A percentile compares a stretch with the other conserved stretches of the same genome.
These are phyloP conservation scores for Irpex rosettiformis DNA, from an alignment of 1,284 basidiomycete genomes.

Conservation along the genomic window DNA sequence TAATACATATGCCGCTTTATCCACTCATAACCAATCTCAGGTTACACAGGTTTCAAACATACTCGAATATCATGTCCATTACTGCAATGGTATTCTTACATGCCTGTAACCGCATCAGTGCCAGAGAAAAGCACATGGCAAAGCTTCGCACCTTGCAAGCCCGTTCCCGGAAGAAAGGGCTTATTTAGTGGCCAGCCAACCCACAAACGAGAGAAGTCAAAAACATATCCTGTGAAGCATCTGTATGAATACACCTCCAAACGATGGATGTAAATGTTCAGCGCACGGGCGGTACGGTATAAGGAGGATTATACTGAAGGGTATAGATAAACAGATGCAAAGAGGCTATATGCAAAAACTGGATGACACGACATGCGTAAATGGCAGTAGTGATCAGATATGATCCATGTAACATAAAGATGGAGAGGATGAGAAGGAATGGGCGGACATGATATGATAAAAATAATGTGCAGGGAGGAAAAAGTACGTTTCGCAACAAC, in stretches of 20 bases:
- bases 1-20: too few species aligned
- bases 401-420: slow-evolving; percentile 10
- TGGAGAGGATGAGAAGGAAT: not conserved
- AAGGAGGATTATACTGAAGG: slow-evolving; percentile 8
- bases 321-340: slow-evolving; percentile 15
- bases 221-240: not conserved
- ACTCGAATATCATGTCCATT: too few species aligned
- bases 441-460: not conserved
- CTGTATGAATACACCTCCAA: not conserved
- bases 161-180: not conserved
- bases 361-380: slow-evolving; percentile 5
- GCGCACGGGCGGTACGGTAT: not conserved
- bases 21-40: too few species aligned
- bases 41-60: too few species aligned
- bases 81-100: too few species aligned
- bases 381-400: slow-evolving; percentile 11
- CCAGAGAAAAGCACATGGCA: too few species aligned
- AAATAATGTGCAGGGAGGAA: not conserved
- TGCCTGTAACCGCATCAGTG: too few species aligned
- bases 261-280: not conserved
- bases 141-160: not conserved
- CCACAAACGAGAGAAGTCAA: not conserved
- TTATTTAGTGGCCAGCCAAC: not conserved
- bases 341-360: slow-evolving; percentile 8
- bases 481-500: not conserved